A percentile compares a stretch with the other conserved stretches of the same genome.
Evolutionary conservation across 805 yeast genomes (phyloP).

Genomic region (Geotrichum ghanense): DNA sequence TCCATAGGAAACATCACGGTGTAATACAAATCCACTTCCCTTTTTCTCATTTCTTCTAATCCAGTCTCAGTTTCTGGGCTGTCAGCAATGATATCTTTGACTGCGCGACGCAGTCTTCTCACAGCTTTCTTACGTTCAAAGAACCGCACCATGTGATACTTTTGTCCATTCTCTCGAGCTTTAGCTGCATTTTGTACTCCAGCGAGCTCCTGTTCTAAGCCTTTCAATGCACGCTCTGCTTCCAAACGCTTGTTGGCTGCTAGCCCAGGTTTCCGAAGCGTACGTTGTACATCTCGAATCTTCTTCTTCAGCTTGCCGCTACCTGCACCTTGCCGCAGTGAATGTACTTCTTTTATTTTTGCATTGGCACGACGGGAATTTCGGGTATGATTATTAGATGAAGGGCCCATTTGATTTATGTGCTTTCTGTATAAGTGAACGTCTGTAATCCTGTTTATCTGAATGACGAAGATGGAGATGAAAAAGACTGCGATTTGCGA

Average conservation of each 20-base stretch:
- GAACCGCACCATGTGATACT: constrained; percentile 88
- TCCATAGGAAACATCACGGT: constrained; percentile 66
- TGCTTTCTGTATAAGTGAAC: too few relatives aligned
- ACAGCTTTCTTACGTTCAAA: constrained; percentile 82
- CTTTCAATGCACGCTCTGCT: constrained; percentile 58
- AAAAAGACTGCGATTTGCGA: too few relatives aligned
- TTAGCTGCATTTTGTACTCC: constrained; percentile 34
- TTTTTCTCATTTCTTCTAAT: constrained; percentile 33
- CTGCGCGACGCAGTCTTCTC: constrained; percentile 46
- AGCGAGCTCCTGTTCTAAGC: constrained; percentile 46
- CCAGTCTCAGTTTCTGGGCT: constrained; percentile 18
- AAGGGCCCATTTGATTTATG: too few relatives aligned
- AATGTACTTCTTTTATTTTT: background rate
- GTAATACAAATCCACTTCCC: constrained; percentile 64
- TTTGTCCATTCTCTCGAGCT: constrained; percentile 45
- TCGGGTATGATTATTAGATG: too few relatives aligned
- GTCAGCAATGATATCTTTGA: constrained; percentile 20
- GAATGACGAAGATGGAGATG: too few relatives aligned
- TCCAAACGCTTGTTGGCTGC: constrained; percentile 37
- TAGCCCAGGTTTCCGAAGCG: constrained; percentile 43
- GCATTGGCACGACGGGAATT: too few relatives aligned
- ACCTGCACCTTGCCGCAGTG: background rate
- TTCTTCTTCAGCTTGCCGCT: constrained; percentile 60
- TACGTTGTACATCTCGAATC: constrained; percentile 75
- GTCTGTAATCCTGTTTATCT: too few relatives aligned